Conservation (phyloP, 2,329 filamentous ascomycete genomes). For the Alternaria sp. region DNA sequence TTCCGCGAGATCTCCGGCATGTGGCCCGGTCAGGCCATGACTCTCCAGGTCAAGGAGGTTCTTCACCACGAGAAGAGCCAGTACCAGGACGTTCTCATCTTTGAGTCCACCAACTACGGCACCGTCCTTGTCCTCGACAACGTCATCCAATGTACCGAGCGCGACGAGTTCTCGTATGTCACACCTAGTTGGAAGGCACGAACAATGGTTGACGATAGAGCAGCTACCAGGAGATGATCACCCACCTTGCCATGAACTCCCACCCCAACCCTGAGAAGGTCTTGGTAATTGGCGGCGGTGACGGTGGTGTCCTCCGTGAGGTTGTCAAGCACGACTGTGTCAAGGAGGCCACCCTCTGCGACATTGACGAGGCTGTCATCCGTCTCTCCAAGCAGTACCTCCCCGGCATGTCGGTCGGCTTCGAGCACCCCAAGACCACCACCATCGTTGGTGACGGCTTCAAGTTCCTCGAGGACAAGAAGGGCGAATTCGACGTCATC, state of each 20-base stretch:
- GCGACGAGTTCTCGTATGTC: conserved; percentile 89
- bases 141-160: conserved; percentile 98
- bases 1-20: conserved; percentile 99
- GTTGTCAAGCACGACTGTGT: conserved; percentile 98
- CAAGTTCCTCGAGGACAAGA: conserved; percentile 96
- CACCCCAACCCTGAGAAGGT: conserved; percentile 99
- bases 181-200: background rate
- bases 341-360: conserved; percentile 94
- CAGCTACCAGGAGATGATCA: conserved; percentile 99
- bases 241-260: conserved; percentile 96
- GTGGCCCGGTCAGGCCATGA: conserved; percentile 99
- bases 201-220: conserved; percentile 24
- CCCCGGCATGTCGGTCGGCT: conserved; percentile 90
- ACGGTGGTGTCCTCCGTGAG: conserved; percentile 96
- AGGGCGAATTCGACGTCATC: conserved; percentile 98
- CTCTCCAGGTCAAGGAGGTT: conserved; percentile 86
- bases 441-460: conserved; percentile 96
- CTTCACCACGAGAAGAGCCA: conserved; percentile 99
- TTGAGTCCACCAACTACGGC: conserved; percentile 97
- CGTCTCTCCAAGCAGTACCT: conserved; percentile 98
- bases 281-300: conserved; percentile 95
- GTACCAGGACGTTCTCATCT: conserved; percentile 99
- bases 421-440: conserved; percentile 92
- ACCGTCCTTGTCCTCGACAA: conserved; percentile 97
- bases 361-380: conserved; percentile 99